Evolutionary conservation across 345 rosid genomes (phyloP), one percentile per base, ranked within the genome.

Genomic region (Brassica cretica): DNA sequence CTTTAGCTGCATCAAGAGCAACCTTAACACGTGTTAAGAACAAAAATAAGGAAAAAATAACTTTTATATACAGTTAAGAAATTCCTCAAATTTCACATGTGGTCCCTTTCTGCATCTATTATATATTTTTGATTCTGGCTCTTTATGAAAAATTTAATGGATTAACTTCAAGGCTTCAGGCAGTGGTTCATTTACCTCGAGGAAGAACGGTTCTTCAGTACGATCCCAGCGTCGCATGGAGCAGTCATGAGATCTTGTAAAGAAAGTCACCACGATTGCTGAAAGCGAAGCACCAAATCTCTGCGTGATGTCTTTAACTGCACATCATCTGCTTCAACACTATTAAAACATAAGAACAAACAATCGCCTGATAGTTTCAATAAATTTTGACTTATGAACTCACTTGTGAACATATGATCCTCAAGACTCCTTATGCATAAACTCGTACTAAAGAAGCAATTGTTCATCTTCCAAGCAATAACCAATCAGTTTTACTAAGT

Each of bases 141-240:
- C 51, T 44, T 44, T 44, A 44, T 44, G n/a, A 10, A 44, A 44
- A 44, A 44, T 7, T 68, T 16, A 68, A 12, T 10, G 15, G 64
- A 61, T 39, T 14, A 46, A 21, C 27, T 74, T 67, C 64, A 39
- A 44, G 11, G n/a, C 27, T 74, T 67, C 64, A 39, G 30, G 11
- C 14, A 72, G 37, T 39, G 49, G 70, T 39, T 53, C 19, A 55
- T 64, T 35, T 75, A 94, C 97, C 94, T 91, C 97, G 68, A 93
- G 87, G 83, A 95, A 95, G 83, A 95, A 93, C 41, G 91, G 99
- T 74, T 95, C 99, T 66, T 95, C 97, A 30, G 96, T 88, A 66
- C 96, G 93, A 82, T 93, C 99, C 98, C 99, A 95, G 25, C 98
- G 92, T 53, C 96, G 94, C 76, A 95, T 89, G 32, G 99, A 95